Evolutionary conservation across 306 rosid species (phyloP), one percentile per base, ranked within the genome.

Genomic region (Hippophae gyantsensis): DNA sequence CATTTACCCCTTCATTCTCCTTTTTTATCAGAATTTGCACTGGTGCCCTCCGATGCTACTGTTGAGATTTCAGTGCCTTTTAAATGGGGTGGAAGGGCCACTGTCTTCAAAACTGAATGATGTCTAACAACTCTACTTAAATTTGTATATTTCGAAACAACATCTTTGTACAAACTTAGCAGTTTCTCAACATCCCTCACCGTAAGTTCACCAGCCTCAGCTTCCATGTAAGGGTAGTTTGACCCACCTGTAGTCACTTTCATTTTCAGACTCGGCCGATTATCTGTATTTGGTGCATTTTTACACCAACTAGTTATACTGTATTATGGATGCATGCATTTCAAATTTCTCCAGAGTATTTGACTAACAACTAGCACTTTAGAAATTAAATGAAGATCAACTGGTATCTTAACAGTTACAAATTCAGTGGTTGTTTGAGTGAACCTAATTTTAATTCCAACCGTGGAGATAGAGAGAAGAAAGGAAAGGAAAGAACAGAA

Each of bases 181-280:
- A 85, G 54, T 40, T 67, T 69, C 46, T 82, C 84, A 60, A 82
- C 84, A 71, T 85, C 94, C 63, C 66, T 71, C 7, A 64, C 52
- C 40, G 72, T 63, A 64, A 85, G 57, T 12, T 82, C 94, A 60
- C 77, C 78, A 12, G 81, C 74, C 63, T 78, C 72, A n/a, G 78
- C 79, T 58, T 80, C 86, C 82, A 82, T 71, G 61, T 73, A 85
- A 42, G 86, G 86, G 66, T 71, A 72, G 65, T 59, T 76, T 62
- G 83, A 66, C 63, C 56, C 66, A 48, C 78, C 72, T 26, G 68
- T 25, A 58, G 63, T n/a, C 51, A 62, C 40, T 41, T 32, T 27
- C 38, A 32, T 32, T 32, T 32, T 32, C 5, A 4, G 38, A 32
- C 5, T 32, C 5, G 0, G 38, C 38, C 3, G 5, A 32, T 32